Evolutionary conservation across 2,329 filamentous ascomycete species (phyloP), one percentile per base, ranked within the genome.

Genomic region (Hypoxylon sp.): DNA sequence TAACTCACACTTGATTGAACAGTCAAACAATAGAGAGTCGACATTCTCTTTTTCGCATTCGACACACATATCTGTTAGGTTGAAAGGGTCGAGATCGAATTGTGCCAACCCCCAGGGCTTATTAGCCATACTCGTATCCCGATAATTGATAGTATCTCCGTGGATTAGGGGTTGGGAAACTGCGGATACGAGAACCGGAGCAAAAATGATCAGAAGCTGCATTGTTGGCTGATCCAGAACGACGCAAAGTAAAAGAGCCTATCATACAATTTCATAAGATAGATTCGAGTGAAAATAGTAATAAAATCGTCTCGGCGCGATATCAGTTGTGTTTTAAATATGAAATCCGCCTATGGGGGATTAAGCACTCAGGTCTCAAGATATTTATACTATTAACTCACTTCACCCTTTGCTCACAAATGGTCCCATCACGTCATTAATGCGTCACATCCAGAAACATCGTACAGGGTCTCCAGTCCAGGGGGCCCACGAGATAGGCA

Each of bases 1-100:
- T 3, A 11, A 70, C 71, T 53, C 47, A 73, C 71, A 73, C 33
- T 66, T 39, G 44, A 73, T 71, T 13, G 48, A 65, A 42, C 71
- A 73, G 13, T 58, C 53, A 55, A 67, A 69, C 8, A 68, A 35
- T 10, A 22, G 24, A n/a, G 62, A 39, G 24, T 47, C 46, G 5
- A 24, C 4, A 11, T 48, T 19, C 4, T 53, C 33, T 19, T 67
- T 73, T 8, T 26, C 42, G 35, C 71, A 73, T 14, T 67, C 64
- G 31, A 73, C 44, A 17, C 46, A 54, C 63, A 69, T 70, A 11
- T 68, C 29, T 26, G 64, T 63, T 22, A 73, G 61, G 19, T 55
- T 42, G 57, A 66, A 73, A 33, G 66, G 66, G 4, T 55, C 22
- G 31, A 71, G 70, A 24, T 73, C 11, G 58, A 73, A 71, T 44